Evolutionary conservation across 768 basidiomycete species (phyloP).

Genomic region (Suillus placidus): DNA sequence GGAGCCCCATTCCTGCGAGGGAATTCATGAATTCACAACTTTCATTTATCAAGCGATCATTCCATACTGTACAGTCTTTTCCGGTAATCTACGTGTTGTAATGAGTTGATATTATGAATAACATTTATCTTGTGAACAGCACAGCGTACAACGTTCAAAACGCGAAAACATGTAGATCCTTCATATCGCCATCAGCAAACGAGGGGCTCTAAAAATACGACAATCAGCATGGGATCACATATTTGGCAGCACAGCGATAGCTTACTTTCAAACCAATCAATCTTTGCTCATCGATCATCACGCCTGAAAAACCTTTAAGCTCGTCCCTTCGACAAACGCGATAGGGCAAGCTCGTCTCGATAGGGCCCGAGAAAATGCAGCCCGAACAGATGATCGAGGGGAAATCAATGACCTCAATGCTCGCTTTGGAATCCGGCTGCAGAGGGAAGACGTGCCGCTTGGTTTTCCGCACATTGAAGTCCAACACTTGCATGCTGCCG

Average conservation of each 20-base stretch:
- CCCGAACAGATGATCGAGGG: slow-evolving; percentile 18
- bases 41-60: not conserved
- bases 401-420: slow-evolving; percentile 12
- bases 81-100: not conserved
- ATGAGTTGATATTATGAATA: slow-evolving; percentile 2
- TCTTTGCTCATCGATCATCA: slow-evolving; percentile 47
- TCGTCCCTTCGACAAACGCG: slow-evolving; percentile 26
- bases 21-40: not conserved
- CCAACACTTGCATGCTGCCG: slow-evolving; percentile 25
- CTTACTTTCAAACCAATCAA: slow-evolving; percentile 45
- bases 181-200: slow-evolving; percentile 35
- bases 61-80: not conserved
- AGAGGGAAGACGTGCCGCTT: slow-evolving; percentile 8
- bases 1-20: not conserved
- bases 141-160: slow-evolving; percentile 21
- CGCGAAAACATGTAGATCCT: slow-evolving; percentile 37
- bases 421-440: not conserved
- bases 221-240: not conserved
- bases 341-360: slow-evolving; percentile 37
- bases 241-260: not conserved
- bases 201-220: slow-evolving; percentile 22
- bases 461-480: slow-evolving; percentile 33
- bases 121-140: not conserved
- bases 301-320: slow-evolving; percentile 36
- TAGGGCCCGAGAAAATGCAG: slow-evolving; percentile 25